Evolutionary conservation across 306 rosid genomes (phyloP).

Genomic region (Mimosa bimucronata): DNA sequence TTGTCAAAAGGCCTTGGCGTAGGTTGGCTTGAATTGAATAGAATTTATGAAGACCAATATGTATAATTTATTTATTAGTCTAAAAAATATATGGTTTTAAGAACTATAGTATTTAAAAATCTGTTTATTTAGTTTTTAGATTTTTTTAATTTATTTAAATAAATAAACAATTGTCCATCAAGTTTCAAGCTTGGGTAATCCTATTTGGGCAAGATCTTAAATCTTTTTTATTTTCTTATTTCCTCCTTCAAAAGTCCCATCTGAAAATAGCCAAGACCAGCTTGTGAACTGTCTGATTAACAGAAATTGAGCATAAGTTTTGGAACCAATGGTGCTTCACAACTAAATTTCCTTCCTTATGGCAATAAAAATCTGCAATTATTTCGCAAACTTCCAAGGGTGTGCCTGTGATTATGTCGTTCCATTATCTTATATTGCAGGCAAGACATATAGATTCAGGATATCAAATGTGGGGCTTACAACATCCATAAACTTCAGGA

Average conservation of each 20-base stretch:
- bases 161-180: not conserved
- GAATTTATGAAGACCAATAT: not conserved
- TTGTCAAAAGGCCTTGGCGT: not conserved
- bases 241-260: not conserved
- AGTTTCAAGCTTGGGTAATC: not conserved
- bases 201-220: not conserved
- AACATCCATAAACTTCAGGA: constrained; percentile 90
- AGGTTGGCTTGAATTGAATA: not conserved
- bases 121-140: not conserved
- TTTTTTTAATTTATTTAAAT: not conserved
- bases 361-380: not conserved
- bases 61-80: not conserved
- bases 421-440: constrained; percentile 49
- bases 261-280: not conserved
- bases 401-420: constrained; percentile 10
- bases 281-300: not conserved
- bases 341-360: constrained; percentile 10
- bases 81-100: not conserved
- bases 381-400: not conserved
- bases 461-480: constrained; percentile 94
- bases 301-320: not conserved
- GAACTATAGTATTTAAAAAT: not conserved
- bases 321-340: not conserved
- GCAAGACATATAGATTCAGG: constrained; percentile 89
- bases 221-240: not conserved